Evolutionary conservation across 2,329 filamentous ascomycete species (phyloP), one percentile per base, ranked within the genome.

Genomic region (Trichoderma breve): DNA sequence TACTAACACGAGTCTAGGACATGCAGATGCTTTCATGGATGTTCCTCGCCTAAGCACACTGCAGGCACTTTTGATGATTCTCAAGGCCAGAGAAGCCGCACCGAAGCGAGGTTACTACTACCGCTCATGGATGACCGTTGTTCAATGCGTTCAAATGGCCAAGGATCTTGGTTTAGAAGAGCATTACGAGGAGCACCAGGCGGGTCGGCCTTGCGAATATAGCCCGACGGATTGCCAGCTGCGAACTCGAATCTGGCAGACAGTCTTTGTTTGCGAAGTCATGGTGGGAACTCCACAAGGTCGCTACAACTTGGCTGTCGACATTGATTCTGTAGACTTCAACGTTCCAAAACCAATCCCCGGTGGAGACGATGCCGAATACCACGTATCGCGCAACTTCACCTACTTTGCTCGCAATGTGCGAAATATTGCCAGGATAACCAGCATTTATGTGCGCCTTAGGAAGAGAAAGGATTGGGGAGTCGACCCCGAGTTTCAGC

Each of bases 51-150:
- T 98, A 61, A 98, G 94, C 81, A 98, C 96, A 0, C 90, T 98
- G 11, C 95, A 98, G 82, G 95, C 94, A 3, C 85, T 97, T 73
- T 83, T 98, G 58, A 91, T 98, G 58, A 86, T 98, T 21, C 84
- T 98, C 57, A 98, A 98, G 81, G 96, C 95, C 1, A 89, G 94
- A 74, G 95, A 98, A 81, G 92, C 93, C n/a, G 90, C 92, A 9
- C 95, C 95, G 0, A 97, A 97, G 79, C 90, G 93, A 73, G 96
- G 96, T 1, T 98, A 98, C 79, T 98, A 96, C 81, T 98, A 96
- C 82, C 91, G 95, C 47, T 98, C 96, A 0, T 98, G 96, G 95
- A 97, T 98, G 90, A 93, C 93, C 6, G 90, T 97, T 24, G 95
- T 97, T 68, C 93, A 95, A 73, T 94, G 95, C 74, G 92, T 97